Percentiles rank a stretch among this genome's conserved stretches.
Evolutionary conservation across 768 basidiomycete species (phyloP).

Genomic region (Termitomyces heimii): DNA sequence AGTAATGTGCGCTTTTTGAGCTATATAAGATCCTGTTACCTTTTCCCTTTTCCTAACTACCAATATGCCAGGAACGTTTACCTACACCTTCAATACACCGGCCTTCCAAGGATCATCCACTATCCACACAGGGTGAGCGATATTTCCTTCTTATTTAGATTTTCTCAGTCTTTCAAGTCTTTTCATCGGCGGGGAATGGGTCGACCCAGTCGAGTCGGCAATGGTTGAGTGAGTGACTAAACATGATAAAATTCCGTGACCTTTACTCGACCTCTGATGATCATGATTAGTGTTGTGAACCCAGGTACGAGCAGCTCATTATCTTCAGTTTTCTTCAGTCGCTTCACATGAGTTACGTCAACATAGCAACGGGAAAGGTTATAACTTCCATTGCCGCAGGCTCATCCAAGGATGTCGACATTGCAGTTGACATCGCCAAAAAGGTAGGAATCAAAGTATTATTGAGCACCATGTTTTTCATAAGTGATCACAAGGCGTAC

Average conservation of each 20-base stretch:
- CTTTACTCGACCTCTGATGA: background rate
- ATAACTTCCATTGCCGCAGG: constrained; percentile 47
- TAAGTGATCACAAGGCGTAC: constrained; percentile 21
- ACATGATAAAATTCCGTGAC: background rate
- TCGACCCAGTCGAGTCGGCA: constrained; percentile 38
- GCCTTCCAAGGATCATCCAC: too few relatives aligned
- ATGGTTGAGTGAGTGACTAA: constrained; percentile 48
- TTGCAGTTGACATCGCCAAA: constrained; percentile 53
- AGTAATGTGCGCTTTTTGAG: too few relatives aligned
- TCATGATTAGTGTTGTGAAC: constrained; percentile 11
- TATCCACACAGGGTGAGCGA: too few relatives aligned
- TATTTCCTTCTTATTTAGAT: too few relatives aligned
- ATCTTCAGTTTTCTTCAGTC: background rate
- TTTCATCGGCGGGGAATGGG: constrained; percentile 60
- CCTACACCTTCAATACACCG: too few relatives aligned
- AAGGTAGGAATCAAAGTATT: constrained; percentile 22
- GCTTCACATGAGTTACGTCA: constrained; percentile 6
- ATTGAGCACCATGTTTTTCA: background rate
- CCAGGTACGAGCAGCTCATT: constrained; percentile 14
- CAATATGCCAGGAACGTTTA: too few relatives aligned
- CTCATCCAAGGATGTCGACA: constrained; percentile 57
- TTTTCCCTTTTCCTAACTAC: too few relatives aligned
- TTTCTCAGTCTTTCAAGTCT: constrained; percentile 17
- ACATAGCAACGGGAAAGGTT: constrained; percentile 50
- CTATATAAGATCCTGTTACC: too few relatives aligned